Conservation (phyloP, 2,329 filamentous ascomycete species). For the Dryadomyces sulphureus region DNA sequence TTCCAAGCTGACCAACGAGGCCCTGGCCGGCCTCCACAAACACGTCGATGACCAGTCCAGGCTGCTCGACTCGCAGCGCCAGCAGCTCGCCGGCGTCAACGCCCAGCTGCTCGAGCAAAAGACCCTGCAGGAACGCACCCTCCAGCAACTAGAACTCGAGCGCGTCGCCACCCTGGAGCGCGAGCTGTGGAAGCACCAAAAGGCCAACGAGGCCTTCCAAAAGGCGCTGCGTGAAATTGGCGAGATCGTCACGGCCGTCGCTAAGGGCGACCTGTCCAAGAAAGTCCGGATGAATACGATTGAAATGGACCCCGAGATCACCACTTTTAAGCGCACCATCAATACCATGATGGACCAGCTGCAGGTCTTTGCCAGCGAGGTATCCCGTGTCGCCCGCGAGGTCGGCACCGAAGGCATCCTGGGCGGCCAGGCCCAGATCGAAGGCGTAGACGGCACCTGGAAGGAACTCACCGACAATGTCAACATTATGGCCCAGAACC, state of each 20-base stretch:
- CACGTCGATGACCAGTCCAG: slow-evolving; percentile 90
- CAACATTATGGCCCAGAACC: slow-evolving; percentile 71
- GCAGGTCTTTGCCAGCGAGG: slow-evolving; percentile 91
- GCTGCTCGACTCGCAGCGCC: slow-evolving; percentile 73
- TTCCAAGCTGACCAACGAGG: slow-evolving; percentile 59
- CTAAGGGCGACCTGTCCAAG: slow-evolving; percentile 88
- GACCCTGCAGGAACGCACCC: slow-evolving; percentile 66
- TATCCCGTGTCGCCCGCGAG: slow-evolving; percentile 85
- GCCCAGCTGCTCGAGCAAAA: slow-evolving; percentile 77
- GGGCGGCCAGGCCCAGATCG: slow-evolving; percentile 84
- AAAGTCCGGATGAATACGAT: slow-evolving; percentile 91
- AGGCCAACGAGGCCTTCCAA: slow-evolving; percentile 96
- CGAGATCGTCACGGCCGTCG: slow-evolving; percentile 92
- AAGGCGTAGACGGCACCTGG: slow-evolving; percentile 92
- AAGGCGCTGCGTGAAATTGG: slow-evolving; percentile 94
- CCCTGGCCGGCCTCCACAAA: slow-evolving; percentile 72
- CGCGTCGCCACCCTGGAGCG: slow-evolving; percentile 82
- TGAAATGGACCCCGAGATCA: slow-evolving; percentile 97
- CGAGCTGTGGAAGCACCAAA: slow-evolving; percentile 91
- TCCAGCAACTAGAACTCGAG: slow-evolving; percentile 70
- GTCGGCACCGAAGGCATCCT: slow-evolving; percentile 92
- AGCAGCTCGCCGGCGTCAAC: slow-evolving; percentile 74
- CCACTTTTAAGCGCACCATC: slow-evolving; percentile 93
- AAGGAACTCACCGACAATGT: slow-evolving; percentile 89
- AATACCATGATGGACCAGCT: slow-evolving; percentile 99